Base-by-base conservation (phyloP, 2,329 filamentous ascomycete species). In the Xylariaceae sp. region DNA sequence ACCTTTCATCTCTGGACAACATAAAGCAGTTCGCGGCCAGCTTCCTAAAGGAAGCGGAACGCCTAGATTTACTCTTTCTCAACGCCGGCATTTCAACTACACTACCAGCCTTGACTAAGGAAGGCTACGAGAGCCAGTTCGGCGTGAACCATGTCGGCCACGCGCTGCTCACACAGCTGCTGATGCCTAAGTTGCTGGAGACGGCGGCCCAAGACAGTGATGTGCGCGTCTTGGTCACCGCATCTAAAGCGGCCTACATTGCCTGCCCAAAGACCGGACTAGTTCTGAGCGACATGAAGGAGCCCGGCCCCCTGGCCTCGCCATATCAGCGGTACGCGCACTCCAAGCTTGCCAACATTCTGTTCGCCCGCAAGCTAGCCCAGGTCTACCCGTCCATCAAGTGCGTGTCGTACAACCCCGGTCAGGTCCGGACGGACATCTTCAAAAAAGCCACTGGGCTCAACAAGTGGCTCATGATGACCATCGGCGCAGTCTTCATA, bases 111-210 rank as follows among this genome's bases (percentile, higher is more conserved):
- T 9, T 16, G 1, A 60, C 55, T 3, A 30, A 15, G 16, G 55
- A 59, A 13, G 58, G 53, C 21, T 56, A 60, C 29, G 53, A 59
- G 20, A 23, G 39, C 4, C 57, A 62, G 15, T 55, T 62, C 13
- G 55, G 60, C 1, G 11, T 57, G 7, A 60, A 62, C 30, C 52
- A 60, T 13, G 42, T 60, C 32, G 55, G 53, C 13, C 49, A 59
- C 18, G 58, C 58, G 3, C 52, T 60, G 3, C 24, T 61, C 13
- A 15, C 33, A 9, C 43, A 16, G 24, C 43, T 51, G 1, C 21
- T 59, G 13, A 20, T 56, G 7, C 41, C 50, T 1, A 18, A 3
- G 23, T 5, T 60, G 39, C 9, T 35, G 45, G 6, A 18, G 2
- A 50, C 41, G 9, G 26, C 27, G 15, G 21, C n/a, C n/a, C n/a